These are phyloP conservation scores for Ustilago nuda DNA, from an alignment of 1,284 basidiomycete species.

Conservation along the genomic window DNA sequence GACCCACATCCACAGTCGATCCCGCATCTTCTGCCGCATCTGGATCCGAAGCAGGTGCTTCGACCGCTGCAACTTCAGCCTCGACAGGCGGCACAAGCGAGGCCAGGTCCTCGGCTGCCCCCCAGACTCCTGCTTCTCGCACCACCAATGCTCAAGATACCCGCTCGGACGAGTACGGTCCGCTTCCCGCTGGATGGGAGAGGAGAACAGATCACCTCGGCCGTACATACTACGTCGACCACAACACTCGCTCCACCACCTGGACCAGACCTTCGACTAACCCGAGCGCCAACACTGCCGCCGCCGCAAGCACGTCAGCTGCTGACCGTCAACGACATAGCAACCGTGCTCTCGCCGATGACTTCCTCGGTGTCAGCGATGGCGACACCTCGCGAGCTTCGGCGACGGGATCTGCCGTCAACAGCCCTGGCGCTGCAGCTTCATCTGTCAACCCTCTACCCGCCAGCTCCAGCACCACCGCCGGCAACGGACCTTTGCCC, in stretches of 20 bases:
- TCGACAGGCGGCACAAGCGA: constrained; percentile 14
- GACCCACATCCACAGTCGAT: constrained; percentile 39
- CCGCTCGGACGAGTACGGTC: constrained; percentile 59
- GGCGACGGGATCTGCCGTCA: constrained; percentile 36
- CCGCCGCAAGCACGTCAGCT: constrained; percentile 56
- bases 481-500: constrained; percentile 84
- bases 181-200: constrained; percentile 89
- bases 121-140: constrained; percentile 25
- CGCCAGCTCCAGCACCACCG: constrained; percentile 74
- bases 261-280: constrained; percentile 76
- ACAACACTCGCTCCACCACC: constrained; percentile 91
- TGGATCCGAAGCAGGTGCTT: constrained; percentile 16
- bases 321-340: constrained; percentile 65
- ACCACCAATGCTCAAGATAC: constrained; percentile 38
- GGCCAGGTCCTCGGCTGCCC: constrained; percentile 29
- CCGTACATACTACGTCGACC: constrained; percentile 82
- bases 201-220: constrained; percentile 87
- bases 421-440: constrained; percentile 33
- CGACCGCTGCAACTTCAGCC: constrained; percentile 18
- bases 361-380: constrained; percentile 67
- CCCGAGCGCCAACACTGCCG: constrained; percentile 56
- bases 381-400: constrained; percentile 45
- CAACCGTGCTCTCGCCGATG: constrained; percentile 67
- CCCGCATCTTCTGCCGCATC: constrained; percentile 21
- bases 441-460: constrained; percentile 47